phyloP scores from a whole-genome alignment of 805 yeast genomes.

The Cyberlindnera galapagoensis region DNA sequence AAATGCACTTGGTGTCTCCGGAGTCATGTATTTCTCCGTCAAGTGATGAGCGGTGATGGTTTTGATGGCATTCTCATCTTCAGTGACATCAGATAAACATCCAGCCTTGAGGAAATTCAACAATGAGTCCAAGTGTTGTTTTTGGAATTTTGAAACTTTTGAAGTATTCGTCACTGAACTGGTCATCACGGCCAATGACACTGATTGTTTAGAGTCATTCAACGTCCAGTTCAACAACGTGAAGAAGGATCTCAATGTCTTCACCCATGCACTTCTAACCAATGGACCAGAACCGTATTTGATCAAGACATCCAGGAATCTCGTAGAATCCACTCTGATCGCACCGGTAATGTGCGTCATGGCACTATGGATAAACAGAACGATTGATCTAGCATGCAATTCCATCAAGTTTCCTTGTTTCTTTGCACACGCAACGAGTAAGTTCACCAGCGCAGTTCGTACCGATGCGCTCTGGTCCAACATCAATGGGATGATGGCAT shows the following conservation, averaged over 20 bases:
- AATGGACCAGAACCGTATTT: conserved; percentile 47
- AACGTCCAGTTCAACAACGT: conserved; percentile 72
- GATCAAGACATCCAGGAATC: conserved; percentile 56
- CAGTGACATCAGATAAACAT: conserved; percentile 19
- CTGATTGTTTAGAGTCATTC: conserved; percentile 24
- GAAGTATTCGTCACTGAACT: conserved; percentile 20
- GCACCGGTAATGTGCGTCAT: conserved; percentile 87
- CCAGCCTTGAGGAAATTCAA: conserved; percentile 40
- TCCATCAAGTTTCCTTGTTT: conserved; percentile 50
- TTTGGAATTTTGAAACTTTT: conserved; percentile 18
- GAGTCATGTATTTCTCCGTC: conserved; percentile 46
- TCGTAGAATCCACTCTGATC: conserved; percentile 69
- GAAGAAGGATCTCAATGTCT: conserved; percentile 60
- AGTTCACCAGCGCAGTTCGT: conserved; percentile 45
- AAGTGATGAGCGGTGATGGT: conserved; percentile 36
- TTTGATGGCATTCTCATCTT: conserved; percentile 9
- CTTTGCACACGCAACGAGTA: conserved; percentile 42
- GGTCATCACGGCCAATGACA: conserved; percentile 28
- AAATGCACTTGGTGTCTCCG: conserved; percentile 56
- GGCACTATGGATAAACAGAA: conserved; percentile 79
- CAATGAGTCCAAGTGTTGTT: conserved; percentile 32
- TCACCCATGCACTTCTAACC: conserved; percentile 59
- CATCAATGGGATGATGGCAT: conserved; percentile 49
- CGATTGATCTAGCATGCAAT: conserved; percentile 51
- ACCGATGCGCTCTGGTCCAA: conserved; percentile 61